Conservation (phyloP, 176 grass and related monocot species). For the Microstegium vimineum region DNA sequence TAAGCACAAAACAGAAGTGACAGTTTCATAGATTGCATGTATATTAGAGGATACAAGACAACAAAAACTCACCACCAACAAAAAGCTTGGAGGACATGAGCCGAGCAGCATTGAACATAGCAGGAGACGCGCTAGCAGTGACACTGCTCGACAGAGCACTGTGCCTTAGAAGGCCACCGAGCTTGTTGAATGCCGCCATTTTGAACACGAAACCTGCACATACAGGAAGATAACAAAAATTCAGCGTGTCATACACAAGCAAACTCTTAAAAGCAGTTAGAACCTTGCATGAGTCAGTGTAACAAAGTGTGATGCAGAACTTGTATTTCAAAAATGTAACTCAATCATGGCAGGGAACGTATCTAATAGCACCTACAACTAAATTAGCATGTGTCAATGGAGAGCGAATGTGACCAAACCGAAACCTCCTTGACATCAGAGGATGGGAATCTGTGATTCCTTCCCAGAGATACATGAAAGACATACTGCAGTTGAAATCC, state of each 20-base stretch:
- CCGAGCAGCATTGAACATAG: conserved; percentile 47
- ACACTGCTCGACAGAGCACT: conserved; percentile 28
- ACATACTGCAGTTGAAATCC: not conserved
- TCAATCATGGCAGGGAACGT: not conserved
- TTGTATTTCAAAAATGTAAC: not conserved
- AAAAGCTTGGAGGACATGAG: conserved; percentile 83
- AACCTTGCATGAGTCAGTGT: not conserved
- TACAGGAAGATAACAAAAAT: not conserved
- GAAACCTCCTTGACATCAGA: not conserved
- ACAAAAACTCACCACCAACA: conserved; percentile 55
- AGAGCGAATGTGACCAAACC: not conserved
- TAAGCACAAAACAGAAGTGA: not conserved
- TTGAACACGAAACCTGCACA: conserved; percentile 25
- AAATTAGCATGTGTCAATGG: not conserved
- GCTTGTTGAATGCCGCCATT: conserved; percentile 81
- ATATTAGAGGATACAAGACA: not conserved
- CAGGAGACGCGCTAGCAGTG: conserved; percentile 9
- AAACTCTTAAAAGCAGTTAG: not conserved
- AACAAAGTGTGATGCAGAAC: not conserved
- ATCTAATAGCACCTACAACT: not conserved
- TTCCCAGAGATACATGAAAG: not conserved
- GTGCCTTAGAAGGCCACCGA: conserved; percentile 65
- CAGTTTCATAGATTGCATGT: not conserved
- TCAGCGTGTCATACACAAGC: too few relatives aligned
- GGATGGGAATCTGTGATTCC: not conserved